Evolutionary conservation across 192 early-diverging fungal species (phyloP).

Genomic region (Coemansia erecta): DNA sequence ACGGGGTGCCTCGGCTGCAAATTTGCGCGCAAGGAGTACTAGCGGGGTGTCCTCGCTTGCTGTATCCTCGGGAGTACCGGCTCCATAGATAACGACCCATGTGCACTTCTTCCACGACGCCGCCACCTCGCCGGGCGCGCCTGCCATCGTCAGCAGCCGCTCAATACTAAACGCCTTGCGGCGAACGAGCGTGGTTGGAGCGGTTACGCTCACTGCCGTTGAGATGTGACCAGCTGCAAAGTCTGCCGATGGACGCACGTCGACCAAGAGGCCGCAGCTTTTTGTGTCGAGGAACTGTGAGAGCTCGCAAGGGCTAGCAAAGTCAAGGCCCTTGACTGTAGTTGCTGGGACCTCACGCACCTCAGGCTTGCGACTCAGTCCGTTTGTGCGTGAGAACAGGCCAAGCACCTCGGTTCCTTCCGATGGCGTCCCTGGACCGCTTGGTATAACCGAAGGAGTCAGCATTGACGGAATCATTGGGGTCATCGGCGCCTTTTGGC

Average conservation of each 20-base stretch:
- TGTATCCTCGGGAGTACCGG: slow-evolving; percentile 46
- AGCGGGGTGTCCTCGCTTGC: slow-evolving; percentile 54
- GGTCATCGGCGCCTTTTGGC: neutral
- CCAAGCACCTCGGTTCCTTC: slow-evolving; percentile 7
- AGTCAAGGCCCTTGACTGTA: slow-evolving; percentile 24
- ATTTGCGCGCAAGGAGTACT: slow-evolving; percentile 61
- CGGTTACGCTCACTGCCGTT: slow-evolving; percentile 63
- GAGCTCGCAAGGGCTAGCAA: slow-evolving; percentile 14
- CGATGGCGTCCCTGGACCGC: slow-evolving; percentile 1
- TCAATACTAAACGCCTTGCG: slow-evolving; percentile 63
- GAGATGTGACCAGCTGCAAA: slow-evolving; percentile 56
- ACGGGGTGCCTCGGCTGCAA: slow-evolving; percentile 53
- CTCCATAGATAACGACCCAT: slow-evolving; percentile 71
- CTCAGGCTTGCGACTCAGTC: slow-evolving; percentile 11
- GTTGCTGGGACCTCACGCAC: slow-evolving; percentile 5
- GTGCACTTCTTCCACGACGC: slow-evolving; percentile 55
- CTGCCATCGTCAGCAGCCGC: slow-evolving; percentile 55
- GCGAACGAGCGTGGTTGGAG: slow-evolving; percentile 73
- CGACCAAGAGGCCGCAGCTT: slow-evolving; percentile 58
- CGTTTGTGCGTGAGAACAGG: slow-evolving; percentile 1
- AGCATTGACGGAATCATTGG: slow-evolving; percentile 1
- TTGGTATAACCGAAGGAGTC: neutral
- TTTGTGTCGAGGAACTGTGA: slow-evolving; percentile 15
- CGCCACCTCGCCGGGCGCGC: slow-evolving; percentile 53
- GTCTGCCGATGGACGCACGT: slow-evolving; percentile 66